Conservation (phyloP, 805 yeast species). For the Candida takata region DNA sequence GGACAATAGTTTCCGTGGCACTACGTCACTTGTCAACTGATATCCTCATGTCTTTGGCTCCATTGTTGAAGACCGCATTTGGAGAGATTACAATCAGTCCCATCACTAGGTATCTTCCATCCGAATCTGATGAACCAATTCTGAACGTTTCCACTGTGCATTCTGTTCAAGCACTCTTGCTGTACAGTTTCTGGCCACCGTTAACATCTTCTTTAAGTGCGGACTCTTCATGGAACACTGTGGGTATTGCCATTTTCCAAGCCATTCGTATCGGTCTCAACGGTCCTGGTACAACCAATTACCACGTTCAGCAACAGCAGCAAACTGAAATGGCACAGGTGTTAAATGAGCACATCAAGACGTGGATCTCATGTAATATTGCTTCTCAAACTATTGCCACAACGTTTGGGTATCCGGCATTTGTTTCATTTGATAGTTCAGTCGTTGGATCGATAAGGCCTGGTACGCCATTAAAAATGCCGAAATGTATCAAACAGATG, state of each 20-base stretch:
- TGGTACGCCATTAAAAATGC: constrained; percentile 28
- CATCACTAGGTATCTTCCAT: constrained; percentile 74
- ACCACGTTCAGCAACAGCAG: constrained; percentile 36
- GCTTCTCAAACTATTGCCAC: constrained; percentile 88
- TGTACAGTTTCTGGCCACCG: constrained; percentile 95
- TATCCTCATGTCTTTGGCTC: constrained; percentile 52
- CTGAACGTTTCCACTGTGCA: constrained; percentile 86
- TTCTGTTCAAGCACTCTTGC: constrained; percentile 86
- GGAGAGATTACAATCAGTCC: constrained; percentile 90
- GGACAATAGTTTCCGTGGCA: constrained; percentile 89
- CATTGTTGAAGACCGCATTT: constrained; percentile 63
- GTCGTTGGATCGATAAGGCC: constrained; percentile 48
- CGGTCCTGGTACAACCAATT: constrained; percentile 52
- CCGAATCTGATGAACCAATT: constrained; percentile 73
- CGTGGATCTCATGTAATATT: constrained; percentile 92
- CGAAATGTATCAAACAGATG: constrained; percentile 53
- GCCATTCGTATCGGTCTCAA: constrained; percentile 91
- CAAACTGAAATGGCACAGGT: constrained; percentile 22
- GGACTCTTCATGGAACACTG: constrained; percentile 92
- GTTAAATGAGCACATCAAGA: constrained; percentile 70
- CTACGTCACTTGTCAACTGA: constrained; percentile 51
- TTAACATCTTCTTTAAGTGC: constrained; percentile 90
- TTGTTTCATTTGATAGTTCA: constrained; percentile 75
- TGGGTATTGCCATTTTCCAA: constrained; percentile 87
- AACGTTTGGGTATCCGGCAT: constrained; percentile 91